These are phyloP conservation scores for Primulina tabacum DNA, from an alignment of 257 asterid genomes.

Conservation along the genomic window DNA sequence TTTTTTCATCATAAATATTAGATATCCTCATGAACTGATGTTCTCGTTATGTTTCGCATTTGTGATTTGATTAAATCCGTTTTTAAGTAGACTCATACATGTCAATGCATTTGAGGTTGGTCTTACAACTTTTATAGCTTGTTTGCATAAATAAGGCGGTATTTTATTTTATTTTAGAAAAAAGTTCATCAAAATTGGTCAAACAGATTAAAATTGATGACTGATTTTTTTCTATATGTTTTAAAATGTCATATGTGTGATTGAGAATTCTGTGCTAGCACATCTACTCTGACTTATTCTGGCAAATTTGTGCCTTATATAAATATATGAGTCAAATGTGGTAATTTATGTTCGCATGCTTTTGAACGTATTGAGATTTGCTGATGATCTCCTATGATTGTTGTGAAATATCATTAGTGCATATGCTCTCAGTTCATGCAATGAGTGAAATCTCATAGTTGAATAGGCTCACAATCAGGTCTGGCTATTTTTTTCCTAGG, in stretches of 20 bases:
- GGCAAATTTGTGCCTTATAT: not conserved
- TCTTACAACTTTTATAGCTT: no score
- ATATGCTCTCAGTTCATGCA: not conserved
- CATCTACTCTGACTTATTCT: not conserved
- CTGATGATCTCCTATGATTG: not conserved
- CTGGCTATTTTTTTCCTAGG: not conserved
- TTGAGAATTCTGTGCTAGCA: not conserved
- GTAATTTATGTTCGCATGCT: not conserved
- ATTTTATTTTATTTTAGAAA: no score
- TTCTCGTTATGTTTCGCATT: no score
- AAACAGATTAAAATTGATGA: not conserved
- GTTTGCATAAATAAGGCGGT: no score
- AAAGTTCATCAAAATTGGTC: no score
- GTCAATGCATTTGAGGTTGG: no score
- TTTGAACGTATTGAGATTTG: constrained; percentile 1
- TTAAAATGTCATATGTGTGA: not conserved
- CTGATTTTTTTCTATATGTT: not conserved
- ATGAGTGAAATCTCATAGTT: not conserved
- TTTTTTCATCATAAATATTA: no score
- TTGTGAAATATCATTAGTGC: not conserved
- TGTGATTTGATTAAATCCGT: no score
- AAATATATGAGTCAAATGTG: not conserved
- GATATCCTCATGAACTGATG: no score
- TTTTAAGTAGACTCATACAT: no score
- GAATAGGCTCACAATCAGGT: constrained; percentile 12